Conservation (phyloP, 495 filamentous ascomycete species). For the Aspergillus kassunensis region DNA sequence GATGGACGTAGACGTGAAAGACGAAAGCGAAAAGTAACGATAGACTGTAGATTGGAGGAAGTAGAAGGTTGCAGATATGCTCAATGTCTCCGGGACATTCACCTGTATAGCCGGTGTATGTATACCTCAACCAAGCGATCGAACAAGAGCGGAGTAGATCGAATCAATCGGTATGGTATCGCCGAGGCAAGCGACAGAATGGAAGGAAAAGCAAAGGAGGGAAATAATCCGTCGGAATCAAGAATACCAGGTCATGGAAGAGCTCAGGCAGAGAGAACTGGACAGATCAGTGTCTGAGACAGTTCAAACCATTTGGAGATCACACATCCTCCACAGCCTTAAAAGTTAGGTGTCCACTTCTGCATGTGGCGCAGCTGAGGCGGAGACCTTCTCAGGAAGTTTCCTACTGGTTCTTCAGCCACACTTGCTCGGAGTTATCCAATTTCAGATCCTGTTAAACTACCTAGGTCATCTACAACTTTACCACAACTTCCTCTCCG, state of each 20-base stretch:
- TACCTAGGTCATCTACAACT: no score
- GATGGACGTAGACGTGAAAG: neutral
- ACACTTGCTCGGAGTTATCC: neutral
- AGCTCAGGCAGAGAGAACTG: constrained; percentile 23
- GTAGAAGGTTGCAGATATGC: neutral
- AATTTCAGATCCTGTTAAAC: constrained; percentile 8
- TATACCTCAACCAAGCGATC: constrained; percentile 11
- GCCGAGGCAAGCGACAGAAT: constrained; percentile 1
- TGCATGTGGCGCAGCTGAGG: neutral
- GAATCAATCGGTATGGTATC: neutral
- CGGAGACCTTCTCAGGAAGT: neutral
- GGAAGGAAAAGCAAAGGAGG: constrained; percentile 1
- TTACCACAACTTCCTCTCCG: neutral
- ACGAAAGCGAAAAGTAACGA: constrained; percentile 8
- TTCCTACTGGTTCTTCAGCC: no score
- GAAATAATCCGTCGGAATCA: constrained; percentile 9
- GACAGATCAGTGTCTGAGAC: constrained; percentile 14
- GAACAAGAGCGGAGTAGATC: constrained; percentile 8
- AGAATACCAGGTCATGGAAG: constrained; percentile 14
- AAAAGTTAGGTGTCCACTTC: constrained; percentile 10
- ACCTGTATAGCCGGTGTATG: neutral
- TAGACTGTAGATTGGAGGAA: constrained; percentile 14
- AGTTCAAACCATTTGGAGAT: constrained; percentile 1
- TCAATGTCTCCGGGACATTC: constrained; percentile 32
- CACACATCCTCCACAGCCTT: constrained; percentile 3